Evolutionary conservation across 352 stramenopile genomes (phyloP).

Genomic region (Phytopythium litorale): DNA sequence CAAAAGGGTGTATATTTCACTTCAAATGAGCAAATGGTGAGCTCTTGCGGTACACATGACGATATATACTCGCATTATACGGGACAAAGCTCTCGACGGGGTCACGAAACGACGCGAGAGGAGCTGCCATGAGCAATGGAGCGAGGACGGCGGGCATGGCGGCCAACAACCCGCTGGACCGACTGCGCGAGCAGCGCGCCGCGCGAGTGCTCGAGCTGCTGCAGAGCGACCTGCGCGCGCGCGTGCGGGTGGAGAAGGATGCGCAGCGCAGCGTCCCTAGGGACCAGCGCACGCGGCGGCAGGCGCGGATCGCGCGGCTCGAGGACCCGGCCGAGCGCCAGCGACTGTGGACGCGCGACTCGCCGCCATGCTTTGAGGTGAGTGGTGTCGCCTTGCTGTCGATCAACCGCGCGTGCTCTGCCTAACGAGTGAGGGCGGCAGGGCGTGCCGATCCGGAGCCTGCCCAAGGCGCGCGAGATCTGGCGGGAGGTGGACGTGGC

Average conservation of each 20-base stretch:
- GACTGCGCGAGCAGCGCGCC: conserved; percentile 55
- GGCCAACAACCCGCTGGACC: conserved; percentile 49
- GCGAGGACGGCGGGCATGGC: conserved; percentile 6
- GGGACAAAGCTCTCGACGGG: neutral
- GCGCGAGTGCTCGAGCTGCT: conserved; percentile 49
- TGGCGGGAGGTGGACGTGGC: conserved; percentile 53
- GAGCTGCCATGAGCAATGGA: neutral
- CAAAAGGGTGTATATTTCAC: neutral
- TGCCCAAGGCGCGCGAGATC: conserved; percentile 62
- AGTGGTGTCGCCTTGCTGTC: neutral
- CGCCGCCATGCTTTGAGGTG: conserved; percentile 36
- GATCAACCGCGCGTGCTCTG: neutral
- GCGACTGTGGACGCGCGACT: conserved; percentile 41
- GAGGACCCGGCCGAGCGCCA: conserved; percentile 43
- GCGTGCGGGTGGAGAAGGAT: conserved; percentile 56
- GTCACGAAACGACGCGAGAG: conserved; percentile 15
- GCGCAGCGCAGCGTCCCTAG: conserved; percentile 15
- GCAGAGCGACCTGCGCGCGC: conserved; percentile 55
- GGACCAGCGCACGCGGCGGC: conserved; percentile 30
- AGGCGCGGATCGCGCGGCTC: conserved; percentile 43
- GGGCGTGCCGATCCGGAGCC: conserved; percentile 37
- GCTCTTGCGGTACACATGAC: too few relatives aligned
- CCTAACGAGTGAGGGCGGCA: conserved; percentile 4
- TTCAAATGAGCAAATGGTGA: neutral
- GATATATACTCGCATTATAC: neutral